phyloP scores from a whole-genome alignment of 306 rosid genomes.

The Vigna hirtella region DNA sequence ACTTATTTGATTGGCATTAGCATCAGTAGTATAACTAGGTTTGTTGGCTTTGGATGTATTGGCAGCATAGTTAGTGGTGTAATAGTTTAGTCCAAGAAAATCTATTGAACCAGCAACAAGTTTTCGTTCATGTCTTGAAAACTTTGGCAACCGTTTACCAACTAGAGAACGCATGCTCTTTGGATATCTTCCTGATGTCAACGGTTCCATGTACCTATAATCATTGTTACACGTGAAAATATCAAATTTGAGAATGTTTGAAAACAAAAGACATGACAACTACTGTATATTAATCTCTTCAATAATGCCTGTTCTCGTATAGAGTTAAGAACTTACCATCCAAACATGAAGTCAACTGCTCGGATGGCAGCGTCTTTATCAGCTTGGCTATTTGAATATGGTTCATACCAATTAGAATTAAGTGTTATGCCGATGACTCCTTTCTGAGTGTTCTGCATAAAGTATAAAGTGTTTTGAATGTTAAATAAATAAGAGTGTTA shows the following conservation, averaged over 20 bases:
- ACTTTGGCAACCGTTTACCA: constrained; percentile 59
- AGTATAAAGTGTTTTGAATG: too few relatives aligned
- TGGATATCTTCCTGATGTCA: constrained; percentile 68
- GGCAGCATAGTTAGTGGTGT: constrained; percentile 57
- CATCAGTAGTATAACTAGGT: constrained; percentile 46
- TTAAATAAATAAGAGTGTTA: not conserved
- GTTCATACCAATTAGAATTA: constrained; percentile 53
- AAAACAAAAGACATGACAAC: too few relatives aligned
- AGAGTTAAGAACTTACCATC: constrained; percentile 57
- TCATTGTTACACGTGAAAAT: not conserved
- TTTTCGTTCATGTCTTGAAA: constrained; percentile 40
- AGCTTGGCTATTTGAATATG: constrained; percentile 42
- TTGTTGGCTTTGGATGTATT: constrained; percentile 26
- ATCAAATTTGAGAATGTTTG: not conserved
- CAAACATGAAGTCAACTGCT: constrained; percentile 67
- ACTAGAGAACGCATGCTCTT: constrained; percentile 53
- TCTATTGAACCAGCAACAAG: constrained; percentile 60
- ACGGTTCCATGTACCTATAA: constrained; percentile 63
- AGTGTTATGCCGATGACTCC: constrained; percentile 67
- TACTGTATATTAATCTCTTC: too few relatives aligned
- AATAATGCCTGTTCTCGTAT: too few relatives aligned
- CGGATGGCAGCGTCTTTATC: constrained; percentile 53
- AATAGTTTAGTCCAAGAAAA: constrained; percentile 72
- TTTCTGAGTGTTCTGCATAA: constrained; percentile 53
- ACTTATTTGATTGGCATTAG: constrained; percentile 48